Percentiles rank a stretch among this genome's conserved stretches.
Evolutionary conservation across 176 grass and related monocot species (phyloP).

Genomic region (Bromus sterilis): DNA sequence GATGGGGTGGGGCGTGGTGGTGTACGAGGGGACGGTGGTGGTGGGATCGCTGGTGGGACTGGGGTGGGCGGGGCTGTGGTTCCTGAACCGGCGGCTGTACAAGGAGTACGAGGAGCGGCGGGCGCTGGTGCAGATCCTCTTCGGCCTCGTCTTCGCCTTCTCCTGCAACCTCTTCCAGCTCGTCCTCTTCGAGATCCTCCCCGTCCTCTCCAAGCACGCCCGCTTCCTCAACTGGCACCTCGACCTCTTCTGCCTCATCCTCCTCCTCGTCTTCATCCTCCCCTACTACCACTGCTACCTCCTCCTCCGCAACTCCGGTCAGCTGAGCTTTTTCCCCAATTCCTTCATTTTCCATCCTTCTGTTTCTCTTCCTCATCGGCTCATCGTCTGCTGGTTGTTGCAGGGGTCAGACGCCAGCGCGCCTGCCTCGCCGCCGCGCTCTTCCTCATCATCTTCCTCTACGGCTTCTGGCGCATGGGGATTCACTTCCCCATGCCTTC

Average conservation of each 20-base stretch:
- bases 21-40: constrained; percentile 70
- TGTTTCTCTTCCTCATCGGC: not conserved
- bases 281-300: constrained; percentile 98
- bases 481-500: constrained; percentile 99
- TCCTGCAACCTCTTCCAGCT: constrained; percentile 99
- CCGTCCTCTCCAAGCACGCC: constrained; percentile 80
- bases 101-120: constrained; percentile 99
- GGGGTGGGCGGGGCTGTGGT: constrained; percentile 95
- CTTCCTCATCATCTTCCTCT: constrained; percentile 83
- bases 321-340: not conserved
- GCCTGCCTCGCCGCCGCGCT: constrained; percentile 49
- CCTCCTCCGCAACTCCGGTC: constrained; percentile 82
- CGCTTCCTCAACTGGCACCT: constrained; percentile 98
- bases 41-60: constrained; percentile 67
- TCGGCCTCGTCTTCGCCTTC: constrained; percentile 99
- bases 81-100: constrained; percentile 92
- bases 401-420: constrained; percentile 81
- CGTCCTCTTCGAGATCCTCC: constrained; percentile 99
- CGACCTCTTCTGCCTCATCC: constrained; percentile 95
- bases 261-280: constrained; percentile 83
- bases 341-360: not conserved
- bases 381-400: constrained; percentile 27
- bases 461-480: constrained; percentile 94
- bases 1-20: constrained; percentile 63
- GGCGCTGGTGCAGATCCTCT: constrained; percentile 97